phyloP scores from a whole-genome alignment of 225 moss, liverwort and hornwort genomes.

The Bryoerythrophyllum caledonicum region DNA sequence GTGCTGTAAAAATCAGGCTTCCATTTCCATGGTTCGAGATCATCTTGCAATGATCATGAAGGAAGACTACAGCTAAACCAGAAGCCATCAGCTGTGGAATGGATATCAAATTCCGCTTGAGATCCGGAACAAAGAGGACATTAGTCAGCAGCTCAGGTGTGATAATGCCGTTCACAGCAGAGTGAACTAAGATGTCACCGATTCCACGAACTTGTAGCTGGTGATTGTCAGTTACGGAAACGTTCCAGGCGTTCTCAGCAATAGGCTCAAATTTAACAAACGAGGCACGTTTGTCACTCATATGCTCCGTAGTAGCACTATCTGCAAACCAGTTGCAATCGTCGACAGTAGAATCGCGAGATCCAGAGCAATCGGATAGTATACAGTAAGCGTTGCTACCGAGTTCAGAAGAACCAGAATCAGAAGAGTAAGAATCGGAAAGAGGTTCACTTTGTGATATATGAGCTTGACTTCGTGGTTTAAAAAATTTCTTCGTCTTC shows the following conservation, averaged over 20 bases:
- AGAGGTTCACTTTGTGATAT: too few relatives aligned
- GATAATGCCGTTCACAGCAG: rapidly evolving
- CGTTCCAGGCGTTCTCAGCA: background rate
- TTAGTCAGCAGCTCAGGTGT: background rate
- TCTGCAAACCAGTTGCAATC: too few relatives aligned
- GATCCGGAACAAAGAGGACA: background rate
- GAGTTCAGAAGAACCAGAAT: too few relatives aligned
- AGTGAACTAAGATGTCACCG: background rate
- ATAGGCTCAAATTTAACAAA: background rate
- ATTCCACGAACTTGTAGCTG: background rate
- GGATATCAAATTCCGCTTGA: background rate
- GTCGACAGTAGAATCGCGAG: too few relatives aligned
- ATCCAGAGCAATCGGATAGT: too few relatives aligned
- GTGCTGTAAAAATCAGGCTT: background rate
- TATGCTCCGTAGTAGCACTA: background rate
- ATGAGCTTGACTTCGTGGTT: too few relatives aligned
- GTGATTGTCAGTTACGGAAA: background rate
- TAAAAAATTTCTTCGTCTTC: too few relatives aligned
- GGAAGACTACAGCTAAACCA: background rate
- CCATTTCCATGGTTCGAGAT: background rate
- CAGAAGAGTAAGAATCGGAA: too few relatives aligned
- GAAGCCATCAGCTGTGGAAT: background rate
- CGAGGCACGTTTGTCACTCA: background rate
- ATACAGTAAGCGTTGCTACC: too few relatives aligned
- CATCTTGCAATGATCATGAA: background rate